phyloP scores from a whole-genome alignment of 2,329 filamentous ascomycete species.

The Achaetomium macrosporum region DNA sequence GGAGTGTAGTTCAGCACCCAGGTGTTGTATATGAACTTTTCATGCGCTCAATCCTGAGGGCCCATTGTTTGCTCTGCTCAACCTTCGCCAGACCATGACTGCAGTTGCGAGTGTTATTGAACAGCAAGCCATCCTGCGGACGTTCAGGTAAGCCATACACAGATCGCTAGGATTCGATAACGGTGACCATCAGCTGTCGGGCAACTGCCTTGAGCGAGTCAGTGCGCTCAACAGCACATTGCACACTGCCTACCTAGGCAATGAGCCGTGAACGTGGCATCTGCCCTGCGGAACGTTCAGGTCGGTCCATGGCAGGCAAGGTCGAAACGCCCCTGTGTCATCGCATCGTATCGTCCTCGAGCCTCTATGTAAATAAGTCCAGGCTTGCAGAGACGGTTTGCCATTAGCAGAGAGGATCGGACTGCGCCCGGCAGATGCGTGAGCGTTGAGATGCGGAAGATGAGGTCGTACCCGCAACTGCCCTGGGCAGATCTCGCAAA shows the following conservation, averaged over 20 bases:
- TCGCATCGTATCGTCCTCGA: not conserved
- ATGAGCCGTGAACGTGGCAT: conserved; percentile 8
- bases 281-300: conserved; percentile 5
- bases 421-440: conserved; percentile 10
- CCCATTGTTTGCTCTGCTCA: not conserved
- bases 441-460: conserved; percentile 17
- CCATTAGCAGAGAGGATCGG: not conserved
- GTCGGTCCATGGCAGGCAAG: conserved; percentile 1
- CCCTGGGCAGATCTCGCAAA: conserved; percentile 26
- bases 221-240: not conserved
- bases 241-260: not conserved
- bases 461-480: conserved; percentile 20
- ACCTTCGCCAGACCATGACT: not conserved
- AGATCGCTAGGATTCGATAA: too few species aligned
- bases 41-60: not conserved
- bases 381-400: conserved; percentile 6
- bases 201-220: not conserved
- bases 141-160: not conserved
- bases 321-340: not conserved
- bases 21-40: not conserved
- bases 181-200: not conserved
- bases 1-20: too few species aligned
- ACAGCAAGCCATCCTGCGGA: not conserved
- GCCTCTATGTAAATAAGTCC: not conserved
- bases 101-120: not conserved